These are phyloP conservation scores for Cryoendolithus antarcticus DNA, from an alignment of 2,329 filamentous ascomycete genomes.

Conservation along the genomic window DNA sequence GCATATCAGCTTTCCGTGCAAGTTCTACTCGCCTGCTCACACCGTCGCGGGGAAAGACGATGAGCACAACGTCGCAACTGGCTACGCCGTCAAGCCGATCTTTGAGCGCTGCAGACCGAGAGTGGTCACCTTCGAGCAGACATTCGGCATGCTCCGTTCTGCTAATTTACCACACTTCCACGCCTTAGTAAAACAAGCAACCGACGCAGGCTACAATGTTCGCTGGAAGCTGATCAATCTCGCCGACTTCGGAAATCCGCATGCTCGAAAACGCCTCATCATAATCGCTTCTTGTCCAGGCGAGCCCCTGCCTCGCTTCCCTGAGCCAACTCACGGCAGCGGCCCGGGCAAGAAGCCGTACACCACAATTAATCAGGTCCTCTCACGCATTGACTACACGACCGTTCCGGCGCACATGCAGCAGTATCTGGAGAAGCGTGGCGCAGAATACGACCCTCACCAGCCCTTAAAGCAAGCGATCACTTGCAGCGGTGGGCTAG, in stretches of 20 bases:
- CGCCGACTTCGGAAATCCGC: constrained; percentile 38
- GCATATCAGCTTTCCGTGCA: constrained; percentile 68
- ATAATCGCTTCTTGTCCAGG: constrained; percentile 50
- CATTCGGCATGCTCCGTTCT: constrained; percentile 48
- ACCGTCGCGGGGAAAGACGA: constrained; percentile 47
- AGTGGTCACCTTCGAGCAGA: constrained; percentile 50
- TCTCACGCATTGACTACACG: constrained; percentile 12
- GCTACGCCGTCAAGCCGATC: constrained; percentile 38
- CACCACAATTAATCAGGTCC: constrained; percentile 31
- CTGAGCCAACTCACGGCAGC: constrained; percentile 26
- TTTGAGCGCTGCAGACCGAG: constrained; percentile 45
- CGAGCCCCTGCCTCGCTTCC: constrained; percentile 55
- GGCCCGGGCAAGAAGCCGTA: constrained; percentile 20
- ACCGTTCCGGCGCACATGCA: constrained; percentile 6
- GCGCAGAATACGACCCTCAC: constrained; percentile 35
- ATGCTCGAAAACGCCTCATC: constrained; percentile 37
- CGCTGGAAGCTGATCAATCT: constrained; percentile 51
- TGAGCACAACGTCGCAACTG: constrained; percentile 51
- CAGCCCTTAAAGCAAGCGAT: constrained; percentile 44
- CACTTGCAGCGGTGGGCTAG: constrained; percentile 47
- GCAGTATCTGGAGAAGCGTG: background rate
- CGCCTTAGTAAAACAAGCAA: constrained; percentile 51
- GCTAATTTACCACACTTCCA: constrained; percentile 44
- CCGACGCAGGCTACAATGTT: constrained; percentile 54
- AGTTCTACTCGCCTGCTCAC: constrained; percentile 61